Evolutionary conservation across 805 yeast species (phyloP), one percentile per base, ranked within the genome.

Genomic region (Tetrapisispora taiwanensis): DNA sequence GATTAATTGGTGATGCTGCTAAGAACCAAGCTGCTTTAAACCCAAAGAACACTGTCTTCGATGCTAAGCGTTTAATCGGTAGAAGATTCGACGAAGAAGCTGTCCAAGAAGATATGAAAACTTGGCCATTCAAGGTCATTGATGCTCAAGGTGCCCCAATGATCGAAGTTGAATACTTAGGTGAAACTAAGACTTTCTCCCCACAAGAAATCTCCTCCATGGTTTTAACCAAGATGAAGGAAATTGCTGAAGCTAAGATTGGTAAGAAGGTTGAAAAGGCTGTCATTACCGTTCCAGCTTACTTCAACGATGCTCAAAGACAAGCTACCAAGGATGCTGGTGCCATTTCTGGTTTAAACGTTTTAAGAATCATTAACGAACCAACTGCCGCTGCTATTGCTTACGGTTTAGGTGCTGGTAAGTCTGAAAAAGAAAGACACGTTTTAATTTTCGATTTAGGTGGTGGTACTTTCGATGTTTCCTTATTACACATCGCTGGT

Each of bases 91-190:
- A 76, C 59, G 84, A 78, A 53, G 78, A 75, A 50, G 71, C 79
- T 53, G 92, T 85, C 56, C 90, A 84, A 75, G 81, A 79, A 72
- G 95, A 86, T 67, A 80, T 83, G 74, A 86, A 86, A 80, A 79
- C 86, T 68, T 84, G 90, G 92, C 87, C 87, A 65, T 80, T 78
- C 80, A 75, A 74, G 70, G 79, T 80, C 61, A 66, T 75, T 59
- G 76, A 80, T 69, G 74, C 70, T 62, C 73, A 72, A 54, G 81
- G 79, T 56, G 72, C 76, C 67, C 87, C 87, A 68, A 69, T 75
- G 63, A 76, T 80, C 50, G 76, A 79, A 67, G 86, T 80, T 63
- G 78, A 77, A 60, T 78, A 75, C 75, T 71, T 74, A 63, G 84
- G 75, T 60, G 85, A 80, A 67, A 72, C 71, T 60, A 79, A 79